A percentile compares a stretch with the other conserved stretches of the same genome.
phyloP scores from a whole-genome alignment of 169 alveolate species.

The Plasmodium coatneyi region DNA sequence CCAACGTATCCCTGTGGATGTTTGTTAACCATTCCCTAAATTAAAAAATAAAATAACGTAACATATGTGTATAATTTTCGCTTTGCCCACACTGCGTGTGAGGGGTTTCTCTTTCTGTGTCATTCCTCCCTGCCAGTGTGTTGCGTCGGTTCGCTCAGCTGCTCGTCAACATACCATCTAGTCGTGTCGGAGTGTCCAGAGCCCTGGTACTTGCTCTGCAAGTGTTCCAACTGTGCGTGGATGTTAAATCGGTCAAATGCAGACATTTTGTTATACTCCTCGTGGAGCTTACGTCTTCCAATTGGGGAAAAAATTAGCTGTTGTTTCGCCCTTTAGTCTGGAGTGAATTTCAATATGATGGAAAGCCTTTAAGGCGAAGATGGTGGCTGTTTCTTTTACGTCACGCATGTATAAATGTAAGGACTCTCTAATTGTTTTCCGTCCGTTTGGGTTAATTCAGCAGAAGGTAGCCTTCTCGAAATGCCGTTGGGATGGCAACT shows the following conservation, averaged over 20 bases:
- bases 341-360: neutral
- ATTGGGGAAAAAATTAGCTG: neutral
- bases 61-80: neutral
- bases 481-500: neutral
- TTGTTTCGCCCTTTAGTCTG: neutral
- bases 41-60: neutral
- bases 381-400: neutral
- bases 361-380: neutral
- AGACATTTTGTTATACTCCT: constrained; percentile 80
- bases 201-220: constrained; percentile 96
- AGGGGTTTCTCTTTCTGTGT: neutral
- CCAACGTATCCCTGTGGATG: constrained; percentile 93
- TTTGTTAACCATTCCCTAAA: constrained; percentile 94
- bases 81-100: neutral
- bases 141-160: neutral
- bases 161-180: constrained; percentile 88
- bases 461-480: neutral
- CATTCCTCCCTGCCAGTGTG: neutral
- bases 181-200: constrained; percentile 95
- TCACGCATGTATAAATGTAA: neutral
- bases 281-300: constrained; percentile 1
- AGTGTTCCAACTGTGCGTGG: constrained; percentile 94
- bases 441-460: neutral
- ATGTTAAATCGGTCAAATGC: constrained; percentile 89
- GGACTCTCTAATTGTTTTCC: neutral